Evolutionary conservation across 2,329 filamentous ascomycete species (phyloP).

Genomic region (Thermoascus crustaceus): DNA sequence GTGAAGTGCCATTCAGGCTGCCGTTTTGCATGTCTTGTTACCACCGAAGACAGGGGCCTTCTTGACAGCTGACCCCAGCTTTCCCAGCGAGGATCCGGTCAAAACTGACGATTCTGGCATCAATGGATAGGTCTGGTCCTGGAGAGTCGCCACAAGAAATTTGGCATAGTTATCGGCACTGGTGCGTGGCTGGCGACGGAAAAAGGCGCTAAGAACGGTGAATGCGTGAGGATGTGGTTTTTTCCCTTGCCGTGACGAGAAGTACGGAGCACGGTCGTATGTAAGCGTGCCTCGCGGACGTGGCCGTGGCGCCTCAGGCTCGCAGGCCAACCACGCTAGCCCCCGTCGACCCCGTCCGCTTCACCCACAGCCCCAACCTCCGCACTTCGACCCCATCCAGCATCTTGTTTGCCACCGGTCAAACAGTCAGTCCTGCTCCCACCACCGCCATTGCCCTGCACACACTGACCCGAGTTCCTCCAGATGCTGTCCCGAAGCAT

Average conservation of each 20-base stretch:
- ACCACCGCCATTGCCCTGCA: too few species aligned
- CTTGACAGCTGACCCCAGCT: constrained; percentile 36
- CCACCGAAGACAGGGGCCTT: constrained; percentile 35
- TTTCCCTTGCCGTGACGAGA: constrained; percentile 23
- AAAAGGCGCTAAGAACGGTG: constrained; percentile 23
- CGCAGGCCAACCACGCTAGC: background rate
- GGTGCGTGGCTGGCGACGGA: constrained; percentile 30
- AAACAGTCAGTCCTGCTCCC: too few species aligned
- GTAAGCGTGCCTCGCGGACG: constrained; percentile 27
- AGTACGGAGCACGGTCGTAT: constrained; percentile 18
- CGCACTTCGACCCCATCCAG: background rate
- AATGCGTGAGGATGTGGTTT: constrained; percentile 34
- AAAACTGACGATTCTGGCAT: constrained; percentile 29
- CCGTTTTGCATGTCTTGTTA: constrained; percentile 42
- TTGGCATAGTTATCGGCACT: constrained; percentile 38
- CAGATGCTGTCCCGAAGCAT: constrained; percentile 41
- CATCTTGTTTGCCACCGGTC: background rate
- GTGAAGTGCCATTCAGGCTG: constrained; percentile 32
- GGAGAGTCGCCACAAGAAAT: constrained; percentile 28
- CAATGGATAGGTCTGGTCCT: constrained; percentile 30
- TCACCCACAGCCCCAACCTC: background rate
- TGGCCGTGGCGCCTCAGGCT: constrained; percentile 7
- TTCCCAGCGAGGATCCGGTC: constrained; percentile 35
- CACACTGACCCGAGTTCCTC: background rate
- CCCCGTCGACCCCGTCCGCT: background rate